Evolutionary conservation across 1,284 basidiomycete species (phyloP).

Genomic region (Pseudozyma pruni): DNA sequence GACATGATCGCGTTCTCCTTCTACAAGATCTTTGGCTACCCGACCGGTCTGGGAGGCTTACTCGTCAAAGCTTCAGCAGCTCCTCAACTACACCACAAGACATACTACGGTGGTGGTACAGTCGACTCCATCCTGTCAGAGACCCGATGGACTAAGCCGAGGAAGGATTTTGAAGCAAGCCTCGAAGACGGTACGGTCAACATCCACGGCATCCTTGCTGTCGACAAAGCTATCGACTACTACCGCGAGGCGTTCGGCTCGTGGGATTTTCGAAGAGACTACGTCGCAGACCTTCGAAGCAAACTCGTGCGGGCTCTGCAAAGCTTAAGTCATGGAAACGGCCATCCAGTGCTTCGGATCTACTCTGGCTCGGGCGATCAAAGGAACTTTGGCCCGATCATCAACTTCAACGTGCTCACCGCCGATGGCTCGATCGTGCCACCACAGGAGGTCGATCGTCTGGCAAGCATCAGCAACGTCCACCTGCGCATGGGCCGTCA

Average conservation of each 20-base stretch:
- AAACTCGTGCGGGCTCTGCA: conserved; percentile 20
- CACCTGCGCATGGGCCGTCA: conserved; percentile 56
- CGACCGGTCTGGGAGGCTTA: conserved; percentile 53
- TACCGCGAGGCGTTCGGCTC: conserved; percentile 25
- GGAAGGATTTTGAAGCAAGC: conserved; percentile 27
- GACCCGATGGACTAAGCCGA: conserved; percentile 34
- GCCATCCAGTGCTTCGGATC: conserved; percentile 20
- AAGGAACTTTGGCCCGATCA: conserved; percentile 46
- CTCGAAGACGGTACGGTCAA: conserved; percentile 57
- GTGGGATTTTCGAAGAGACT: conserved; percentile 15
- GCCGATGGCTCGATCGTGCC: conserved; percentile 28
- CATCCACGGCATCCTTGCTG: conserved; percentile 50
- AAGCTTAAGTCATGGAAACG: conserved; percentile 39
- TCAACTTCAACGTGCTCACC: conserved; percentile 48
- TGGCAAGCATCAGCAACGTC: conserved; percentile 54
- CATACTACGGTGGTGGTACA: conserved; percentile 53
- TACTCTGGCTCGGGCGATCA: conserved; percentile 1
- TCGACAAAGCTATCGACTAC: conserved; percentile 37
- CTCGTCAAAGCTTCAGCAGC: conserved; percentile 40
- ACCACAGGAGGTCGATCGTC: conserved; percentile 48
- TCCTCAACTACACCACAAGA: conserved; percentile 30
- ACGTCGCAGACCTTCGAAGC: conserved; percentile 25
- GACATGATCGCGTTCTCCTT: conserved; percentile 57
- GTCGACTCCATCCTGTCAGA: conserved; percentile 43
- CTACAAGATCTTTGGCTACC: conserved; percentile 58